A percentile compares a stretch with the other conserved stretches of the same genome.
Evolutionary conservation across 257 asterid genomes (phyloP).

Genomic region (Ocimum tenuiflorum): DNA sequence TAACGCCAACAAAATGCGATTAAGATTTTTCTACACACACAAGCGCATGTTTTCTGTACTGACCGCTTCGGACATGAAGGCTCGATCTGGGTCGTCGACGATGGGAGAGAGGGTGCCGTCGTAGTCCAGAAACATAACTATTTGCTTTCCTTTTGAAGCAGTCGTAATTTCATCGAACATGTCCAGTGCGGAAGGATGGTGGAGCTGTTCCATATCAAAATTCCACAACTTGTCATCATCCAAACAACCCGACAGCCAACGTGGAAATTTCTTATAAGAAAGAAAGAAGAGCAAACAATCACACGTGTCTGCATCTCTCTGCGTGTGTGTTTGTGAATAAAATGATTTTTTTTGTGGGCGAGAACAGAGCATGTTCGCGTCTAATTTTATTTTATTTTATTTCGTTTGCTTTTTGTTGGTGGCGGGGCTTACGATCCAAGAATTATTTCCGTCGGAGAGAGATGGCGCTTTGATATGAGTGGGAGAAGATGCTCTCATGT

Average conservation of each 20-base stretch:
- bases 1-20: background rate
- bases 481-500: constrained; percentile 90
- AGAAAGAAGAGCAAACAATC: background rate
- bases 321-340: background rate
- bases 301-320: constrained; percentile 22
- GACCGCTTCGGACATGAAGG: constrained; percentile 82
- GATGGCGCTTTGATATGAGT: constrained; percentile 48
- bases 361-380: background rate
- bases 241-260: background rate
- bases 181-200: constrained; percentile 77
- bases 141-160: constrained; percentile 82
- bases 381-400: no score
- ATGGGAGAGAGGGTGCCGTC: constrained; percentile 97
- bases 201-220: constrained; percentile 37
- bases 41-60: constrained; percentile 7
- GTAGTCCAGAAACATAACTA: constrained; percentile 83
- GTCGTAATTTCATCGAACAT: constrained; percentile 69
- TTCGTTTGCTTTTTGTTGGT: no score
- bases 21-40: background rate
- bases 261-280: background rate
- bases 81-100: constrained; percentile 88
- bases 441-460: constrained; percentile 37
- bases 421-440: constrained; percentile 52
- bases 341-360: background rate
- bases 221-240: constrained; percentile 5